Evolutionary conservation across 1,284 basidiomycete species (phyloP).

Genomic region (Heterobasidion occidentale): DNA sequence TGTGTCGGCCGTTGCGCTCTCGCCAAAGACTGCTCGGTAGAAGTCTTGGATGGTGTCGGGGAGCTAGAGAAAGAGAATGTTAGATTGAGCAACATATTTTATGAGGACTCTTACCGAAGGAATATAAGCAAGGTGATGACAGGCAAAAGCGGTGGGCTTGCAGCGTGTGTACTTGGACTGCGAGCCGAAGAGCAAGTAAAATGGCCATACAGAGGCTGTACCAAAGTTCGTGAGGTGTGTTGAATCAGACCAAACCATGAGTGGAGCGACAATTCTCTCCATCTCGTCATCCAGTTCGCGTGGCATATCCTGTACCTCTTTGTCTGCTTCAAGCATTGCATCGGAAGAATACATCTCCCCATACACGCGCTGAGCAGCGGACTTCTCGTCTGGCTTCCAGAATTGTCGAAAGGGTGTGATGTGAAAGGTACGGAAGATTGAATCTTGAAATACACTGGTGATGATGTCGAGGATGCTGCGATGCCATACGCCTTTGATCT

Average conservation of each 20-base stretch:
- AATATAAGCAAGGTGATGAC: conserved; percentile 1
- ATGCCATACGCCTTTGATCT: too few relatives aligned
- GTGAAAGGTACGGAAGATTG: not conserved
- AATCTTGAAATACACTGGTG: not conserved
- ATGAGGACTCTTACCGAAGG: not conserved
- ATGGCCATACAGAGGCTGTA: not conserved
- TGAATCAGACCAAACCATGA: not conserved
- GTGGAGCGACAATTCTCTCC: not conserved
- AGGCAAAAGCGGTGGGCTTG: not conserved
- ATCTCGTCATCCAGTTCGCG: not conserved
- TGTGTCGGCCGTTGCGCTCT: not conserved
- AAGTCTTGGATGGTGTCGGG: not conserved
- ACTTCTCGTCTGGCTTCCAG: not conserved
- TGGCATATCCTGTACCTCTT: not conserved
- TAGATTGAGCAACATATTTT: not conserved
- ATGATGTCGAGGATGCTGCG: not conserved
- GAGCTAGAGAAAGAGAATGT: not conserved
- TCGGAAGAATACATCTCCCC: not conserved
- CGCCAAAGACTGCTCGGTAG: not conserved
- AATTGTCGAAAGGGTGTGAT: not conserved
- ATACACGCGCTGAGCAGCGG: not conserved
- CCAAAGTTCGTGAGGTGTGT: not conserved
- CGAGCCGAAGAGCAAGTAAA: not conserved
- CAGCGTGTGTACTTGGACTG: not conserved
- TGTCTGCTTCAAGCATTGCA: not conserved